phyloP scores from a whole-genome alignment of 2,329 filamentous ascomycete genomes.

The Elsinoe batatas region DNA sequence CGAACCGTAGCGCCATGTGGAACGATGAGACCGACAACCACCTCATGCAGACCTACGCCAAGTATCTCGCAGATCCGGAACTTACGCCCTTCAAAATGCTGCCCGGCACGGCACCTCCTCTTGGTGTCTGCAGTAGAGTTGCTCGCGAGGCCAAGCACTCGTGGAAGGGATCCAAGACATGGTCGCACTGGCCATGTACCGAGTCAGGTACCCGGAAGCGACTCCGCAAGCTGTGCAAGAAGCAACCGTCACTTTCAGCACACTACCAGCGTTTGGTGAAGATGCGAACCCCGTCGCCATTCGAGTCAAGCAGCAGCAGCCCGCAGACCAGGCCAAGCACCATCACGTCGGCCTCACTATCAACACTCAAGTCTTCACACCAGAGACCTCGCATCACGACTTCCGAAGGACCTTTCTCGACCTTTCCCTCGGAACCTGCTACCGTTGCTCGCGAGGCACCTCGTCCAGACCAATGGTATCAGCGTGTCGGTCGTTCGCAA shows the following conservation, averaged over 20 bases:
- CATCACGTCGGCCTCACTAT: conserved; percentile 30
- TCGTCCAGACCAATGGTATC: conserved; percentile 33
- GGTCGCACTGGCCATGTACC: conserved; percentile 45
- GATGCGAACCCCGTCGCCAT: conserved; percentile 51
- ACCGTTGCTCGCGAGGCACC: conserved; percentile 18
- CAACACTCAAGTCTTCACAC: conserved; percentile 32
- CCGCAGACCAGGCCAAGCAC: neutral
- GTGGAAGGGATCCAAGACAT: conserved; percentile 40
- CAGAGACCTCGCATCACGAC: conserved; percentile 32
- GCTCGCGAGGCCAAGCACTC: conserved; percentile 51
- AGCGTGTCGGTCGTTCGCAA: conserved; percentile 34
- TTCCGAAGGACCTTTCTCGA: conserved; percentile 39
- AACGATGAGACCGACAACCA: conserved; percentile 56
- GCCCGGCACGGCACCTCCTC: conserved; percentile 52
- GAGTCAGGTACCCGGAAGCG: conserved; percentile 49
- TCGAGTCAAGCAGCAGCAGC: conserved; percentile 30
- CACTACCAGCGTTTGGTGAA: conserved; percentile 55
- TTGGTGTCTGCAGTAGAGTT: conserved; percentile 55
- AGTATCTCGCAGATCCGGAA: conserved; percentile 55
- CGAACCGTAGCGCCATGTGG: conserved; percentile 38
- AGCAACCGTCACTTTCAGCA: conserved; percentile 51
- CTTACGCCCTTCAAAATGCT: conserved; percentile 59
- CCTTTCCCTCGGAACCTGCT: conserved; percentile 33
- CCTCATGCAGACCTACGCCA: conserved; percentile 56
- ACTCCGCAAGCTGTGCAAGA: conserved; percentile 50